phyloP scores from a whole-genome alignment of 768 basidiomycete genomes.

The Boletus speciosus region DNA sequence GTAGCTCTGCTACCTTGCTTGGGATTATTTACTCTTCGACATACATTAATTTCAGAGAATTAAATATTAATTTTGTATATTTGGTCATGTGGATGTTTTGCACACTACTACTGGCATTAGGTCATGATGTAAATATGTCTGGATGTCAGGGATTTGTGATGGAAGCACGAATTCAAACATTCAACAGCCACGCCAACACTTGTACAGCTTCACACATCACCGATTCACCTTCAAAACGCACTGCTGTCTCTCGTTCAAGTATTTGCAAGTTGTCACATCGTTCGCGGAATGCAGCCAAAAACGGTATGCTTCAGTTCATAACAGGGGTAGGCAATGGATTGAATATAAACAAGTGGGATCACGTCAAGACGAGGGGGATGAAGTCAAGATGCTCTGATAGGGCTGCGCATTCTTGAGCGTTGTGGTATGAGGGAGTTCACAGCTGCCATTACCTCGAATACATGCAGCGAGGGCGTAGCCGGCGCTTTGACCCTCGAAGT shows the following conservation, averaged over 20 bases:
- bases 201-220: no score
- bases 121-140: no score
- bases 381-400: conserved; percentile 24
- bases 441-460: conserved; percentile 29
- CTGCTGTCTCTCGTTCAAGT: neutral
- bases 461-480: conserved; percentile 42
- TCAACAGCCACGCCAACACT: no score
- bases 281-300: neutral
- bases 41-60: no score
- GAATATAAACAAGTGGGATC: neutral
- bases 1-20: no score
- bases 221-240: no score
- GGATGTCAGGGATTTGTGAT: no score
- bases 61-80: no score
- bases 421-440: conserved; percentile 25
- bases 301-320: neutral
- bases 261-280: neutral
- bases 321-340: neutral
- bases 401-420: conserved; percentile 33
- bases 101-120: no score
- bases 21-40: no score
- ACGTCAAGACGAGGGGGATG: neutral
- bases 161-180: no score
- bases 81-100: no score
- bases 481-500: conserved; percentile 48